Conservation (phyloP, 2,329 filamentous ascomycete species). For the Diatrype stigma region DNA sequence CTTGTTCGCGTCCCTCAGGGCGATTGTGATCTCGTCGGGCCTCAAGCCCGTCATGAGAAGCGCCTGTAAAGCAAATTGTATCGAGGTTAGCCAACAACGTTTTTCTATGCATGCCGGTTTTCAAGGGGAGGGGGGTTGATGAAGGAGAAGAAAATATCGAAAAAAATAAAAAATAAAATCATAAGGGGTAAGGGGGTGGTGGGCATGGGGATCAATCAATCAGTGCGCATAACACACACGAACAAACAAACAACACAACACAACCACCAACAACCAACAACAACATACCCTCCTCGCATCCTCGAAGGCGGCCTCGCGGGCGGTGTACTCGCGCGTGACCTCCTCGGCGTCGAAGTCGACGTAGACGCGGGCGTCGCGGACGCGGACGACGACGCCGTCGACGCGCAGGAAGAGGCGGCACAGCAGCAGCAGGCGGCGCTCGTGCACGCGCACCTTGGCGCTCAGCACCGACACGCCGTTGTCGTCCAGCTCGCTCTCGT, state of each 20-base stretch:
- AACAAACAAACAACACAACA: too few species aligned
- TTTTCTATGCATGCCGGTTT: too few species aligned
- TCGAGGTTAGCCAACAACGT: conserved; percentile 25
- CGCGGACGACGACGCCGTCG: conserved; percentile 81
- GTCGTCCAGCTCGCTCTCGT: conserved; percentile 96
- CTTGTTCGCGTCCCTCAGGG: conserved; percentile 66
- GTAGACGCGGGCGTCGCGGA: conserved; percentile 88
- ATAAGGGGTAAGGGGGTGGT: neutral
- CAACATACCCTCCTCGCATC: conserved; percentile 64
- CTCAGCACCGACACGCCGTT: conserved; percentile 91
- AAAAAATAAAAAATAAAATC: too few species aligned
- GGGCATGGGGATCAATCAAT: neutral
- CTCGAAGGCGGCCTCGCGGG: conserved; percentile 78
- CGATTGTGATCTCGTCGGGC: conserved; percentile 63
- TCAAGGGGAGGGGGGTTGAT: too few species aligned
- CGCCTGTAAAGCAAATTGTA: conserved; percentile 23
- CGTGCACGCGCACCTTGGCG: conserved; percentile 91
- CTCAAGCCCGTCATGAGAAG: conserved; percentile 33
- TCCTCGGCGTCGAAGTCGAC: conserved; percentile 78
- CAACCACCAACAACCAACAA: too few species aligned
- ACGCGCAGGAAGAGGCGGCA: conserved; percentile 87
- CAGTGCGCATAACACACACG: too few species aligned
- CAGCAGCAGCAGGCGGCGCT: conserved; percentile 78
- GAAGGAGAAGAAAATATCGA: too few species aligned
- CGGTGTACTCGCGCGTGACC: conserved; percentile 84